Percentiles rank a stretch among this genome's conserved stretches.
These are phyloP conservation scores for Candolleomyces eurysporus DNA, from an alignment of 768 basidiomycete genomes.

Conservation along the genomic window DNA sequence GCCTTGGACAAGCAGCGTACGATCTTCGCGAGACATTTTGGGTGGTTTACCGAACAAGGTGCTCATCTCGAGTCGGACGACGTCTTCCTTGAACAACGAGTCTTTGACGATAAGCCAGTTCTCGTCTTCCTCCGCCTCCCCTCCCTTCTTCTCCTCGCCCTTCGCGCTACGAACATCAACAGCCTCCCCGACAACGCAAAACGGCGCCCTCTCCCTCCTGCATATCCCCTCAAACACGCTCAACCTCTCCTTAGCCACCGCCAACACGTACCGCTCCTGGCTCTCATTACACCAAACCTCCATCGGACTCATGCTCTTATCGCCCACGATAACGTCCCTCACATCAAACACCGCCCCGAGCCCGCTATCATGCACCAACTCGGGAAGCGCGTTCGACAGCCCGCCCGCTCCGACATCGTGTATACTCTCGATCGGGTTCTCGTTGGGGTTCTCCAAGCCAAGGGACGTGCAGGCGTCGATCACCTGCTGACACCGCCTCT, in stretches of 20 bases:
- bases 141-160: conserved; percentile 67
- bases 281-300: conserved; percentile 99
- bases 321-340: conserved; percentile 87
- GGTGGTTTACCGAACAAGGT: conserved; percentile 97
- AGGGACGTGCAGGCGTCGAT: conserved; percentile 83
- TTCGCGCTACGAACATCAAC: conserved; percentile 61
- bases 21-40: conserved; percentile 78
- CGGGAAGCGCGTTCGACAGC: conserved; percentile 93
- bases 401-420: conserved; percentile 99
- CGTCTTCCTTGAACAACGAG: conserved; percentile 70
- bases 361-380: conserved; percentile 94
- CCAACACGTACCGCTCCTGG: conserved; percentile 96
- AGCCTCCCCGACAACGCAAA: conserved; percentile 86
- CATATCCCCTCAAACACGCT: conserved; percentile 73
- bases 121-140: too few species aligned
- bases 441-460: conserved; percentile 40
- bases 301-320: conserved; percentile 96
- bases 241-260: conserved; percentile 66
- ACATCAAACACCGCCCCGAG: conserved; percentile 93
- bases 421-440: conserved; percentile 82
- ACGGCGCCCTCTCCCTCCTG: conserved; percentile 88
- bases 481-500: conserved; percentile 94
- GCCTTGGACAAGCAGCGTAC: conserved; percentile 33
- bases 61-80: conserved; percentile 90
- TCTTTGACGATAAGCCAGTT: conserved; percentile 77